These are phyloP conservation scores for Pythium brachiatum DNA, from an alignment of 352 stramenopile species.

Conservation along the genomic window DNA sequence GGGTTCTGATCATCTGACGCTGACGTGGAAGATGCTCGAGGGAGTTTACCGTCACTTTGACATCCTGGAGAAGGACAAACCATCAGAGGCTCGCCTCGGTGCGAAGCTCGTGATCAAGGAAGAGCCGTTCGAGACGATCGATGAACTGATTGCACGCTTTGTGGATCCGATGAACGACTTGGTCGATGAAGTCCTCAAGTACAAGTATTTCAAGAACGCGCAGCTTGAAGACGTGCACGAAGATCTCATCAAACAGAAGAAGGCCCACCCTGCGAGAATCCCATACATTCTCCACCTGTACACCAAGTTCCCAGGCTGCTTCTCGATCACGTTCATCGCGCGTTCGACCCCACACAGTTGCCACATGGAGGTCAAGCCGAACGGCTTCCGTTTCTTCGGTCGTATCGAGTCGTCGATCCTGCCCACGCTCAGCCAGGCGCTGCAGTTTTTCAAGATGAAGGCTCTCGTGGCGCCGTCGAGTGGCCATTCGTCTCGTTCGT, in stretches of 20 bases:
- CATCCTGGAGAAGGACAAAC: conserved; percentile 86
- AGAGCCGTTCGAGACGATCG: conserved; percentile 84
- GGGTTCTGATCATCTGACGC: conserved; percentile 78
- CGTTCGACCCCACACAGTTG: conserved; percentile 81
- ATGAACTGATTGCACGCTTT: conserved; percentile 86
- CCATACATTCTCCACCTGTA: conserved; percentile 86
- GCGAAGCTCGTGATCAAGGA: conserved; percentile 86
- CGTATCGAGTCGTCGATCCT: conserved; percentile 85
- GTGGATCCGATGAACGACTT: conserved; percentile 88
- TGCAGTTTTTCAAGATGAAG: conserved; percentile 91
- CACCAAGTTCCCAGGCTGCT: conserved; percentile 84
- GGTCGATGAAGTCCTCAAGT: conserved; percentile 81
- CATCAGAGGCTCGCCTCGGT: conserved; percentile 77
- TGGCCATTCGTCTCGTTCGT: conserved; percentile 32
- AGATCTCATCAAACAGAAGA: conserved; percentile 88
- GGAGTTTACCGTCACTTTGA: conserved; percentile 88
- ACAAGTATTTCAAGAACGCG: conserved; percentile 85
- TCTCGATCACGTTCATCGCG: conserved; percentile 88
- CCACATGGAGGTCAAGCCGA: conserved; percentile 86
- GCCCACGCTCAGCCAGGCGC: conserved; percentile 68
- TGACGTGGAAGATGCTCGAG: conserved; percentile 89
- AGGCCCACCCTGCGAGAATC: conserved; percentile 77
- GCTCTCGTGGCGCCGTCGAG: conserved; percentile 56
- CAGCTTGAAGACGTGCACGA: conserved; percentile 76
- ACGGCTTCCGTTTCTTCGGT: conserved; percentile 84